phyloP scores from a whole-genome alignment of 495 filamentous ascomycete species.

The Penicillium manginii region DNA sequence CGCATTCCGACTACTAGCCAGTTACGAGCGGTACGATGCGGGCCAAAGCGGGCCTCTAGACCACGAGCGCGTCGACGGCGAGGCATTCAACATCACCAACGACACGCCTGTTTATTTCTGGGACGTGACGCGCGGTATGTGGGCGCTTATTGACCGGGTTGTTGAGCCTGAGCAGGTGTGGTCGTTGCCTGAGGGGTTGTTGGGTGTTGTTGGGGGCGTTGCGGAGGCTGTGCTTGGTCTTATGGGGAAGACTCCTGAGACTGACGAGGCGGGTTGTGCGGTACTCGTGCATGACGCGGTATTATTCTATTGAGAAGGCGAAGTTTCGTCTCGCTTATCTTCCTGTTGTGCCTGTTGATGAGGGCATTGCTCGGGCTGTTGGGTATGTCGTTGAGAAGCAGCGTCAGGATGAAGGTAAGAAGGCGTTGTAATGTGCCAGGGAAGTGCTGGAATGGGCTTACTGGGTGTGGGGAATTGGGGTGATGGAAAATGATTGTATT shows the following conservation, averaged over 20 bases:
- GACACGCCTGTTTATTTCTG: slow-evolving; percentile 92
- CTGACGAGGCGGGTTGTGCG: slow-evolving; percentile 75
- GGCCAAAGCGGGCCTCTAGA: slow-evolving; percentile 64
- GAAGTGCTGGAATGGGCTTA: background rate
- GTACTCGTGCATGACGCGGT: slow-evolving; percentile 80
- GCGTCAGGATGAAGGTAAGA: slow-evolving; percentile 44
- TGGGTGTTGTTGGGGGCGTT: slow-evolving; percentile 65
- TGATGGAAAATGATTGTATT: slow-evolving; percentile 12
- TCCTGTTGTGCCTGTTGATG: slow-evolving; percentile 73
- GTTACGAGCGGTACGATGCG: slow-evolving; percentile 53
- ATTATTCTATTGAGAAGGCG: slow-evolving; percentile 85
- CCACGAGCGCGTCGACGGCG: slow-evolving; percentile 84
- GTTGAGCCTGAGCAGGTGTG: slow-evolving; percentile 69
- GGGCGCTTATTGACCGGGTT: slow-evolving; percentile 69
- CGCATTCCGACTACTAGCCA: slow-evolving; percentile 70
- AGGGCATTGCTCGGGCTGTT: slow-evolving; percentile 73
- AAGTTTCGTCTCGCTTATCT: slow-evolving; percentile 74
- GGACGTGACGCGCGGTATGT: slow-evolving; percentile 83
- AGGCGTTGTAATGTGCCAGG: slow-evolving; percentile 38
- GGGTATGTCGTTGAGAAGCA: slow-evolving; percentile 63
- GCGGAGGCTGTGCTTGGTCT: slow-evolving; percentile 70
- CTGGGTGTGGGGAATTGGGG: too few relatives aligned
- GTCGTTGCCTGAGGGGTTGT: slow-evolving; percentile 65
- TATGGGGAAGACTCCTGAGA: slow-evolving; percentile 72
- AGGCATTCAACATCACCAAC: slow-evolving; percentile 96